These are phyloP conservation scores for Sanghuangporus baumii DNA, from an alignment of 1,284 basidiomycete species.

Conservation along the genomic window DNA sequence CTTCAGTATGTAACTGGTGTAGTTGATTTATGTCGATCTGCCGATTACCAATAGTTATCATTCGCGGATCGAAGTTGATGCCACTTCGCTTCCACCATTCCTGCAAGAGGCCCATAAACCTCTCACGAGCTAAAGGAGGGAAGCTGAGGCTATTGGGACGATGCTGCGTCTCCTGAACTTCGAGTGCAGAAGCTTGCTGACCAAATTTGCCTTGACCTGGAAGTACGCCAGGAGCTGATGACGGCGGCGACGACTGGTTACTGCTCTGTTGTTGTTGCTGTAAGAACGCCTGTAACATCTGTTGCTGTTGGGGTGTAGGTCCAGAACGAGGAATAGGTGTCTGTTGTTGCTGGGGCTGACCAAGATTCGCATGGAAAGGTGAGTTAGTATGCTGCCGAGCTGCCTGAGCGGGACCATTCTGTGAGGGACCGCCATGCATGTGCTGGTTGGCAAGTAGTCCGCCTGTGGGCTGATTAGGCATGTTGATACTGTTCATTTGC, in stretches of 20 bases:
- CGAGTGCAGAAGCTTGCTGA: neutral
- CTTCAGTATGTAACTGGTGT: conserved; percentile 47
- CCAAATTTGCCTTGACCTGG: neutral
- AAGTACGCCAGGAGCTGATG: neutral
- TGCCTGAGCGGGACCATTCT: neutral
- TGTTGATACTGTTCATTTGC: neutral
- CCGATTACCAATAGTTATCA: conserved; percentile 2
- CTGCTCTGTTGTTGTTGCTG: neutral
- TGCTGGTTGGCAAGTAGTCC: neutral
- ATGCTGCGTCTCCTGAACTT: conserved; percentile 3
- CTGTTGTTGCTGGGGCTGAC: conserved; percentile 8
- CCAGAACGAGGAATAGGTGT: conserved; percentile 5
- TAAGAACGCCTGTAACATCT: conserved; percentile 7
- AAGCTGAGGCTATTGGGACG: conserved; percentile 2
- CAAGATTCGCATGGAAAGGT: conserved; percentile 8
- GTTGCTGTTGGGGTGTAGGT: conserved; percentile 14
- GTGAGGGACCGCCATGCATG: neutral
- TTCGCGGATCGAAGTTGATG: neutral
- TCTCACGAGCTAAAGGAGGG: neutral
- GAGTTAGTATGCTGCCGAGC: neutral
- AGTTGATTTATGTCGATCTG: conserved; percentile 41
- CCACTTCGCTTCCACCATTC: neutral
- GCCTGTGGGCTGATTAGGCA: neutral
- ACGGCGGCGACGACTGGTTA: conserved; percentile 1
- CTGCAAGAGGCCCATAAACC: neutral